Evolutionary conservation across 495 filamentous ascomycete species (phyloP).

Genomic region (Symbiotaphrina buchneri): DNA sequence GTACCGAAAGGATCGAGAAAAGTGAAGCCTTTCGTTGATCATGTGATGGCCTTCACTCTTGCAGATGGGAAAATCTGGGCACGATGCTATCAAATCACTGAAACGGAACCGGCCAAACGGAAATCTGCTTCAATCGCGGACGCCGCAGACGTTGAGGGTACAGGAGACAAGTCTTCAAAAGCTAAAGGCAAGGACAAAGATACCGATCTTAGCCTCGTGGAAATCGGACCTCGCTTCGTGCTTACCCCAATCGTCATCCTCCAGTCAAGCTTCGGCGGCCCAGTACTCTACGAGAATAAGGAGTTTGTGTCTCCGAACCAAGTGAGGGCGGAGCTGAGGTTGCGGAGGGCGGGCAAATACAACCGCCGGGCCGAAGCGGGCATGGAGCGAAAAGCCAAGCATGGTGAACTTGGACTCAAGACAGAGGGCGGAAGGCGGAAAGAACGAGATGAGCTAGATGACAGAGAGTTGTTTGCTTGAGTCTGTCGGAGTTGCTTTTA

Average conservation of each 20-base stretch:
- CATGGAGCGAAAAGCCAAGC: conserved; percentile 50
- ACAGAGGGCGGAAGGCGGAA: conserved; percentile 30
- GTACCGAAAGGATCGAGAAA: conserved; percentile 75
- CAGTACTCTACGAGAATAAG: conserved; percentile 97
- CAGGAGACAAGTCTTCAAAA: conserved; percentile 8
- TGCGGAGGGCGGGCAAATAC: conserved; percentile 52
- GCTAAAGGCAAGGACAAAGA: conserved; percentile 20
- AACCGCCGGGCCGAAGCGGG: conserved; percentile 47
- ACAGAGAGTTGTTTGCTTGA: conserved; percentile 58
- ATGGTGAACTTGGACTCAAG: conserved; percentile 49
- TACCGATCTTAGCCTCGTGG: conserved; percentile 62
- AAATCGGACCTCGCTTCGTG: conserved; percentile 90
- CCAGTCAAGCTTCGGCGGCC: conserved; percentile 86
- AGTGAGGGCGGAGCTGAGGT: conserved; percentile 56
- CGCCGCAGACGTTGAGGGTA: conserved; percentile 7
- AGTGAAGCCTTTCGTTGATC: conserved; percentile 89
- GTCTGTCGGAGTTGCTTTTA: not conserved
- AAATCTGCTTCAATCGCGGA: conserved; percentile 12
- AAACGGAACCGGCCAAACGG: conserved; percentile 40
- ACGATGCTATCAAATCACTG: conserved; percentile 77
- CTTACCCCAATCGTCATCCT: conserved; percentile 90
- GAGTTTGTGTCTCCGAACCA: conserved; percentile 95
- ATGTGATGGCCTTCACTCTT: conserved; percentile 78
- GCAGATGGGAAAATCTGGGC: conserved; percentile 96
- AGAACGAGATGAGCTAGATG: conserved; percentile 53